Evolutionary conservation across 768 basidiomycete genomes (phyloP), one percentile per base, ranked within the genome.

Genomic region (Boletus sensibilis): DNA sequence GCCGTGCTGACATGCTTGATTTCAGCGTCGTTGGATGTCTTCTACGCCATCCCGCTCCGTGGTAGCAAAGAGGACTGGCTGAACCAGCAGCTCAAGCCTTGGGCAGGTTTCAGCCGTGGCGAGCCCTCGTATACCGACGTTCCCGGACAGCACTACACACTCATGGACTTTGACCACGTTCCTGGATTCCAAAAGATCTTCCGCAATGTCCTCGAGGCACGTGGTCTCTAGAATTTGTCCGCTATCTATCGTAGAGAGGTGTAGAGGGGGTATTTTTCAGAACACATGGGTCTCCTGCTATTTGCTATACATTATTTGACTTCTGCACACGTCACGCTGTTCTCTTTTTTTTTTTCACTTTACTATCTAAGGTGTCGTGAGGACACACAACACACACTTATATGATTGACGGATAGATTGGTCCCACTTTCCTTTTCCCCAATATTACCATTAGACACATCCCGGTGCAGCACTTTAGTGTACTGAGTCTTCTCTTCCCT

Each of bases 121-220:
- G 63, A 71, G 52, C 55, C 68, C 3, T 12, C 55, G 9, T 69
- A 56, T 6, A 69, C 55, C 0, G 68, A 69, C 14, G 68, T 69
- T 3, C 68, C 68, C 0, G 68, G 68, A 20, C 62, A 67, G 16
- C 68, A 69, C 47, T 69, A 69, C 49, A 71, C 68, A 1, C 60
- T 69, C 18, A 71, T 69, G 69, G 68, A 69, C 57, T 63, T 67
- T 38, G 69, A 71, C 50, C 67, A 69, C 33, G 69, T 71, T 4
- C 67, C 67, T 1, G 60, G 55, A 0, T 69, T 69, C 60, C 68
- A 69, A 44, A 69, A 67, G 56, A 60, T 69, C 42, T 69, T 69
- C 59, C 69, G 68, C 12, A 46, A 3, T 25, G 57, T 59, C 34
- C 64, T 69, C 13, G 67, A 64, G 35, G 62, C 62, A 1, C 67